phyloP scores from a whole-genome alignment of 805 yeast species.

The Tetrapisispora phaffii region DNA sequence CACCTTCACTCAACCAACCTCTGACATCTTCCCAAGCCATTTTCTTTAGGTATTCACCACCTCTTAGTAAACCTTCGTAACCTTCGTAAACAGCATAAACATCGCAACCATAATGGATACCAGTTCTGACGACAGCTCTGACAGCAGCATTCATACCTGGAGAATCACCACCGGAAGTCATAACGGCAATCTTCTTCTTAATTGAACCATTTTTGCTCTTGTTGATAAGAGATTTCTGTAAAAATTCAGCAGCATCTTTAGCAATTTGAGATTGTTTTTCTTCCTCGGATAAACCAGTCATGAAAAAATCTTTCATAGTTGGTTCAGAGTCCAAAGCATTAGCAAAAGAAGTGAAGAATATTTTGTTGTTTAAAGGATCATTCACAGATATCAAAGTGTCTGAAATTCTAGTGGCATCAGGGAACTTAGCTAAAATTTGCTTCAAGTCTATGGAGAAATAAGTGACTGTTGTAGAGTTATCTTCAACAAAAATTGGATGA shows the following conservation, averaged over 20 bases:
- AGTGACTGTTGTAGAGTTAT: slow-evolving; percentile 19
- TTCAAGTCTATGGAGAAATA: slow-evolving; percentile 35
- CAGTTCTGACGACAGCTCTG: slow-evolving; percentile 89
- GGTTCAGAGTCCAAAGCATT: slow-evolving; percentile 31
- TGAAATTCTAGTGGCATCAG: slow-evolving; percentile 14
- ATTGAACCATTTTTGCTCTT: slow-evolving; percentile 3
- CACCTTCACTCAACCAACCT: slow-evolving; percentile 87
- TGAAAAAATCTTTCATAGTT: slow-evolving; percentile 18
- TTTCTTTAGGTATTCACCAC: slow-evolving; percentile 67
- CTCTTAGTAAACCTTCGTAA: slow-evolving; percentile 82
- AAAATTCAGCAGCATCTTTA: slow-evolving; percentile 12
- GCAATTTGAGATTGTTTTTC: slow-evolving; percentile 7
- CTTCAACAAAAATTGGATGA: slow-evolving; percentile 4
- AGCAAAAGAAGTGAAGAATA: slow-evolving; percentile 45
- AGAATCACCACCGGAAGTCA: slow-evolving; percentile 98
- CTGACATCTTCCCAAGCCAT: slow-evolving; percentile 93
- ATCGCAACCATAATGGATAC: slow-evolving; percentile 78
- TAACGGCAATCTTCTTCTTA: slow-evolving; percentile 61
- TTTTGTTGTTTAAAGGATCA: slow-evolving; percentile 58
- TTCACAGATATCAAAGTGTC: slow-evolving; percentile 21
- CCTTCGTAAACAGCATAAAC: slow-evolving; percentile 91
- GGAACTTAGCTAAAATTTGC: slow-evolving; percentile 17
- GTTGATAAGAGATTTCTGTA: slow-evolving; percentile 12
- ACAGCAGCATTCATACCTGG: slow-evolving; percentile 98
- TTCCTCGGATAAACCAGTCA: slow-evolving; percentile 7